Conservation (phyloP, 2,329 filamentous ascomycete species). For the Claviceps lovelessii region DNA sequence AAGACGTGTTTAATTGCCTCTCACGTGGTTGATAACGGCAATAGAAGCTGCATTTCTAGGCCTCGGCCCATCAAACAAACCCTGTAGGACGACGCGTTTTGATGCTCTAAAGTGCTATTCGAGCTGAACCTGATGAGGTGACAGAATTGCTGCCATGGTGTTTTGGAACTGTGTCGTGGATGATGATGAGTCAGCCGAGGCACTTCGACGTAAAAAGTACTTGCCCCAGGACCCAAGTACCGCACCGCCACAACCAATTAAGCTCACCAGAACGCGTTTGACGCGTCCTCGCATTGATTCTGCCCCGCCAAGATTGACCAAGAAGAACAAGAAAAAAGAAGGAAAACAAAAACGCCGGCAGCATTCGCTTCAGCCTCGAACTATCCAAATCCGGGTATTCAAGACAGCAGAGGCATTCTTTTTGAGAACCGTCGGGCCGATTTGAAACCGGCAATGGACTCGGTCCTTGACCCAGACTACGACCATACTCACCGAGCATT, state of each 20-base stretch:
- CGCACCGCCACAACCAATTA: not conserved
- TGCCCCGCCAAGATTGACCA: not conserved
- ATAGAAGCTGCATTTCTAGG: not conserved
- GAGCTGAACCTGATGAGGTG: not conserved
- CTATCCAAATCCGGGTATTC: not conserved
- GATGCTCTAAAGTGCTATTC: not conserved
- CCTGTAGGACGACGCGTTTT: not conserved
- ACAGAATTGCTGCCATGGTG: not conserved
- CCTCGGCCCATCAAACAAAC: not conserved
- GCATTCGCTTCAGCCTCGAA: not conserved
- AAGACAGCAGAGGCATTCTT: not conserved
- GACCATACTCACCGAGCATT: constrained; percentile 68
- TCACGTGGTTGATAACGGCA: not conserved
- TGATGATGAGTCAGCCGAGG: not conserved
- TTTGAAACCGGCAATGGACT: constrained; percentile 10
- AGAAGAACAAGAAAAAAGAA: too few species aligned
- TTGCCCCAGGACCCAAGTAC: not conserved
- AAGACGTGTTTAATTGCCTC: not conserved
- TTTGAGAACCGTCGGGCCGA: too few species aligned
- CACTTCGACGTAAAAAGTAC: not conserved
- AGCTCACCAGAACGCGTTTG: not conserved
- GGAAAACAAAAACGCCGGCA: too few species aligned
- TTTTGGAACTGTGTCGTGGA: not conserved
- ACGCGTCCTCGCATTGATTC: not conserved
- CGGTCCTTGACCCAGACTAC: constrained; percentile 24